phyloP scores from a whole-genome alignment of 169 alveolate genomes.

The Perkinsus chesapeaki region DNA sequence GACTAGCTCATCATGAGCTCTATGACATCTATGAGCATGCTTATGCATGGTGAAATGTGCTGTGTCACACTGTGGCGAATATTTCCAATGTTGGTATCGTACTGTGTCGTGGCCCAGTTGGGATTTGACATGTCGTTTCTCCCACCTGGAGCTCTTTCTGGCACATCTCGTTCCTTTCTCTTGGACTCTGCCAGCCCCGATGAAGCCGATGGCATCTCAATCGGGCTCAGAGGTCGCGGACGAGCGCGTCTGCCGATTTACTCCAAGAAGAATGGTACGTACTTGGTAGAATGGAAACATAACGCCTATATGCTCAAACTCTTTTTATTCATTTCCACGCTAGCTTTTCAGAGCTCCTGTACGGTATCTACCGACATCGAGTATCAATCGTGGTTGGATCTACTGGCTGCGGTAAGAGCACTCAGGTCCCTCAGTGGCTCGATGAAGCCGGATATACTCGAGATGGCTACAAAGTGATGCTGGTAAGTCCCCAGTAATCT shows the following conservation, averaged over 20 bases:
- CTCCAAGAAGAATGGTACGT: no score
- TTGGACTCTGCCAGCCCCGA: background rate
- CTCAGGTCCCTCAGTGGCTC: constrained; percentile 56
- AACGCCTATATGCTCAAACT: no score
- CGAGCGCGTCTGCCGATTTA: no score
- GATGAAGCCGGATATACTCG: constrained; percentile 62
- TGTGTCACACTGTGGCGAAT: no score
- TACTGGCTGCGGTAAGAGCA: constrained; percentile 85
- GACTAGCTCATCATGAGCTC: no score
- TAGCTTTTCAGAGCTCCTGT: background rate
- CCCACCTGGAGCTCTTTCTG: background rate
- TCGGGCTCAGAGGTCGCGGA: background rate
- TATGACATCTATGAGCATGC: no score
- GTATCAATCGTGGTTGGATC: constrained; percentile 63
- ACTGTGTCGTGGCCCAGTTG: background rate
- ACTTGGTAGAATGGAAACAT: no score
- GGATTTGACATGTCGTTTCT: background rate
- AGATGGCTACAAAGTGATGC: constrained; percentile 30
- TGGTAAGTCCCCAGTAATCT: no score
- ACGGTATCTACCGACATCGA: background rate
- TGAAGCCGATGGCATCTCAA: background rate
- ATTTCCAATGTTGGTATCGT: background rate
- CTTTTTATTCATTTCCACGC: no score
- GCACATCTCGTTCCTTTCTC: background rate
- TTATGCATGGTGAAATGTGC: no score